Evolutionary conservation across 2,329 filamentous ascomycete genomes (phyloP).

Genomic region (Grosmannia penicillata): DNA sequence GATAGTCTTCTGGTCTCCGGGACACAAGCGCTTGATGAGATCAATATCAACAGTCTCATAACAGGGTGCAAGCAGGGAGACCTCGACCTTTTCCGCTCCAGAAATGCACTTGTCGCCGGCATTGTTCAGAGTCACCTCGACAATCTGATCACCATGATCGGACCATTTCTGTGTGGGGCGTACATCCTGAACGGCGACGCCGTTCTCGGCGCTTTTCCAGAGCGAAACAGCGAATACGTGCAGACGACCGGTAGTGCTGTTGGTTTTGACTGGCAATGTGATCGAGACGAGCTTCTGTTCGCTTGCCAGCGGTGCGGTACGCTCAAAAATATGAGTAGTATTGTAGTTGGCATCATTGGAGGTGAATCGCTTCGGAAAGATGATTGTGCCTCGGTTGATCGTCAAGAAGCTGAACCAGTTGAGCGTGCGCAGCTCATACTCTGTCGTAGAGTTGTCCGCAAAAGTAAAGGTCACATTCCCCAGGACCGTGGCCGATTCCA

Average conservation of each 20-base stretch:
- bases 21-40: constrained; percentile 23
- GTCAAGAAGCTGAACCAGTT: constrained; percentile 16
- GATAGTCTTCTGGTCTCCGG: constrained; percentile 25
- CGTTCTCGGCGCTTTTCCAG: constrained; percentile 9
- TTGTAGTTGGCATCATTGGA: constrained; percentile 25
- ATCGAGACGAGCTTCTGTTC: constrained; percentile 23
- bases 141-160: constrained; percentile 18
- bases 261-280: constrained; percentile 19
- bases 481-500: constrained; percentile 20
- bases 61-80: constrained; percentile 17
- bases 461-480: constrained; percentile 28
- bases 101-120: constrained; percentile 19
- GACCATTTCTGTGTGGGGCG: constrained; percentile 28
- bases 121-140: constrained; percentile 26
- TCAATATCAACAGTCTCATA: constrained; percentile 28
- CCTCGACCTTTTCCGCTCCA: constrained; percentile 10
- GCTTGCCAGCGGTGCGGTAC: constrained; percentile 20
- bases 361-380: constrained; percentile 26
- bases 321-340: constrained; percentile 29
- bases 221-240: constrained; percentile 28
- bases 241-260: constrained; percentile 14
- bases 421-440: constrained; percentile 29
- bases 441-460: constrained; percentile 16
- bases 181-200: constrained; percentile 21
- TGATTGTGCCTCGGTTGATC: constrained; percentile 26